Base-by-base conservation (phyloP, 2,329 filamentous ascomycete genomes). In the Coniochaeta prunicola region DNA sequence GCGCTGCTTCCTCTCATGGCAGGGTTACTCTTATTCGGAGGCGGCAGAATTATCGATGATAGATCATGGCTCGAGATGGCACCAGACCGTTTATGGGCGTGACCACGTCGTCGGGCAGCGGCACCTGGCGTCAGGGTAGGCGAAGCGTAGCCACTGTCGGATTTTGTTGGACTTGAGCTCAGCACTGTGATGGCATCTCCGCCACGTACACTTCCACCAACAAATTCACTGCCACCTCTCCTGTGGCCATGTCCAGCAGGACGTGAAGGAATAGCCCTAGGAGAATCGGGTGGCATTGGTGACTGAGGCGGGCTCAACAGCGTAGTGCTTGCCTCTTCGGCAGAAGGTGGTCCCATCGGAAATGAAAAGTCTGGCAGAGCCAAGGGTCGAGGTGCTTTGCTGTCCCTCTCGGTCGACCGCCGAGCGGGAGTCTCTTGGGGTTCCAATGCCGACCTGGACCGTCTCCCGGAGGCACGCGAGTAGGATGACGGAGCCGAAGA, bases 21-120 rank as follows among this genome's bases (percentile, higher is more conserved):
- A 53, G 79, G 75, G 17, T 80, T 70, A 55, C 80, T 78, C 48
- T 81, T 76, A 28, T 79, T 80, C 3, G 76, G 72, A 19, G 85
- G 82, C 57, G 84, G 83, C 64, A 92, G 78, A 34, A 92, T 86
- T 40, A 82, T 77, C 12, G 86, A 67, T 4, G 66, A 85, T 24
- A 96, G 74, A 68, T 97, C 92, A 68, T 93, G 90, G 59, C 86
- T 89, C 1, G 92, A 96, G 56, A 97, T 86, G 4, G 91, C 89
- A 61, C 81, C 83, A 34, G 92, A 96, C 61, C 93, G 85, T 60
- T 91, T 85, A 70, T 97, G 92, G 19, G 83, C 84, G 72, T 96
- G 91, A 17, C 88, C 86, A 64, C 90, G 76, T 28, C 64, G 67
- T 2, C 79, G 74, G 59, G 80, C 76, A 53, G 76, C 76, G 12